These are phyloP conservation scores for Alternaria incomplexa DNA, from an alignment of 2,329 filamentous ascomycete species.

Conservation along the genomic window DNA sequence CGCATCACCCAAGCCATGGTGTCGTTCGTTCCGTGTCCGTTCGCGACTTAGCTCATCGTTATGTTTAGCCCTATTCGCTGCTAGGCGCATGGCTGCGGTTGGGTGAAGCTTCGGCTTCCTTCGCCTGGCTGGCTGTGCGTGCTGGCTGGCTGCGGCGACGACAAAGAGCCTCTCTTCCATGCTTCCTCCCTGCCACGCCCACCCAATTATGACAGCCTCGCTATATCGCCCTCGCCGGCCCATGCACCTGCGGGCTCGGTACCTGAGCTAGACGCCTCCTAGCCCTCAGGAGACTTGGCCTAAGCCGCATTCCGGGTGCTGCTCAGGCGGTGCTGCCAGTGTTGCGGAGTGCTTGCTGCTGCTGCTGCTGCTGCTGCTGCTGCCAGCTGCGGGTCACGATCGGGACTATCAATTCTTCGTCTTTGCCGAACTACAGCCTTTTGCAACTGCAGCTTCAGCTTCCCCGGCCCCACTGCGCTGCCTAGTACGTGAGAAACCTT, in stretches of 20 bases:
- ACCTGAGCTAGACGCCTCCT: constrained; percentile 36
- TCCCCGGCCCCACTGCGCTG: constrained; percentile 39
- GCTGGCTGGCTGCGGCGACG: constrained; percentile 13
- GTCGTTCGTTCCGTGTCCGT: constrained; percentile 29
- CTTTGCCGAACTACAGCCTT: constrained; percentile 33
- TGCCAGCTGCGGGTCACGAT: constrained; percentile 36
- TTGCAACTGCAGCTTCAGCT: constrained; percentile 35
- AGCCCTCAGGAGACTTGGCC: constrained; percentile 24
- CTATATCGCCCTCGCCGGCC: constrained; percentile 38
- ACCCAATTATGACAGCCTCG: constrained; percentile 41
- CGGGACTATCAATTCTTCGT: constrained; percentile 41
- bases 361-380: neutral
- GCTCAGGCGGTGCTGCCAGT: constrained; percentile 16
- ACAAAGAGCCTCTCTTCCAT: constrained; percentile 29
- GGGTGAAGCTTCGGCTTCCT: constrained; percentile 31
- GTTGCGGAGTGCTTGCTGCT: constrained; percentile 1
- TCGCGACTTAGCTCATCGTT: constrained; percentile 34
- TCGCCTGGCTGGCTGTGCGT: constrained; percentile 32
- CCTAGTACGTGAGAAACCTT: constrained; percentile 36
- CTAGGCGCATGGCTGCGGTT: constrained; percentile 18
- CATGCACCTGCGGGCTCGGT: constrained; percentile 37
- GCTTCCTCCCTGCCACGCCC: constrained; percentile 38
- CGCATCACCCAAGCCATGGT: constrained; percentile 31
- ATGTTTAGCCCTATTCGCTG: constrained; percentile 28
- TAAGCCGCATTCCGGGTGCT: constrained; percentile 33